Evolutionary conservation across 305 asterid genomes (phyloP).

Genomic region (Solanum chacoense): DNA sequence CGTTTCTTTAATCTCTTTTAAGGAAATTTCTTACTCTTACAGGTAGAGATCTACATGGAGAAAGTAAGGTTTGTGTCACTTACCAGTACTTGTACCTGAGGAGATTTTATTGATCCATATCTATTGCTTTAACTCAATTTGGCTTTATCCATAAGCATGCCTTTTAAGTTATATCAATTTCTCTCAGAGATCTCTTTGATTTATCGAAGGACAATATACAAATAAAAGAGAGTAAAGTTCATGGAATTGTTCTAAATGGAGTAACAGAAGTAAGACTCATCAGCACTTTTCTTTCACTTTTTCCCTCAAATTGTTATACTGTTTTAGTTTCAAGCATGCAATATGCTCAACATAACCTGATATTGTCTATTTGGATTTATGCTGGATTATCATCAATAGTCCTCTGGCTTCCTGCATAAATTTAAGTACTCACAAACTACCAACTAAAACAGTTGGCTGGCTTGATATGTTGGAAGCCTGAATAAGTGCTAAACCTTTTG

Average conservation of each 20-base stretch:
- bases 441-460: background rate
- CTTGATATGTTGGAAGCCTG: background rate
- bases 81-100: background rate
- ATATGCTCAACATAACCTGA: background rate
- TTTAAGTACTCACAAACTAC: background rate
- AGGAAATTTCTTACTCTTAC: constrained; percentile 17
- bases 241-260: constrained; percentile 63
- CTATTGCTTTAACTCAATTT: background rate
- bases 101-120: background rate
- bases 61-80: constrained; percentile 62
- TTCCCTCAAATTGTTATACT: background rate
- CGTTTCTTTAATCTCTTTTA: background rate
- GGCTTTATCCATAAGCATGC: background rate
- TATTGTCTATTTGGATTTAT: background rate
- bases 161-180: background rate
- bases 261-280: constrained; percentile 50
- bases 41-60: constrained; percentile 93
- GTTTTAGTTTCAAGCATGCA: background rate
- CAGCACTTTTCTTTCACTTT: background rate
- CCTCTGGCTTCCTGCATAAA: background rate
- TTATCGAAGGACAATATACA: constrained; percentile 67
- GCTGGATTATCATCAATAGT: background rate
- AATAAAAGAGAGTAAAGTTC: constrained; percentile 57
- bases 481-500: background rate
- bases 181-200: constrained; percentile 76